Conservation (phyloP, 352 stramenopile genomes). For the Phytophthora brassicae region DNA sequence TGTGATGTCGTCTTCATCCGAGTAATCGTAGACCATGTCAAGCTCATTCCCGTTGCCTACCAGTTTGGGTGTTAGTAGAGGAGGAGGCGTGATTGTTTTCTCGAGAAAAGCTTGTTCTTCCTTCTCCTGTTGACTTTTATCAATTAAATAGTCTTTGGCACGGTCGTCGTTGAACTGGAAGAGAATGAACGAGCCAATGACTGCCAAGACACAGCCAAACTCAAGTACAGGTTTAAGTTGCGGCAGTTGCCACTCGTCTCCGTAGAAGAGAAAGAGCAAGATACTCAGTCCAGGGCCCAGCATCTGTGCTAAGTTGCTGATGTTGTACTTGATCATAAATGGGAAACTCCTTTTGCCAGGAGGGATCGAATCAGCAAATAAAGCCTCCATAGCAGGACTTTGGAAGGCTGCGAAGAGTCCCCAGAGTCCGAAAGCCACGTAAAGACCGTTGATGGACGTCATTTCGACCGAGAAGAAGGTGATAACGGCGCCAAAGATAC, state of each 20-base stretch:
- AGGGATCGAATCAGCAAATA: slow-evolving; percentile 78
- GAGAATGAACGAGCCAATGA: slow-evolving; percentile 40
- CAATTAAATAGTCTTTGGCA: slow-evolving; percentile 40
- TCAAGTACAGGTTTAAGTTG: slow-evolving; percentile 61
- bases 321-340: slow-evolving; percentile 86
- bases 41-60: slow-evolving; percentile 51
- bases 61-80: slow-evolving; percentile 63
- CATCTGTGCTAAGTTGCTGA: slow-evolving; percentile 70
- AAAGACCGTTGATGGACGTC: slow-evolving; percentile 47
- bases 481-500: slow-evolving; percentile 44
- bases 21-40: slow-evolving; percentile 75
- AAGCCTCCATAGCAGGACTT: slow-evolving; percentile 65
- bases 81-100: slow-evolving; percentile 27
- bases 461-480: slow-evolving; percentile 60
- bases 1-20: slow-evolving; percentile 48
- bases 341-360: slow-evolving; percentile 64
- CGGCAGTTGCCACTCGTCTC: slow-evolving; percentile 58
- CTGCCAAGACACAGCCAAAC: slow-evolving; percentile 56
- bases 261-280: slow-evolving; percentile 64
- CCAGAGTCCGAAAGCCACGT: slow-evolving; percentile 70
- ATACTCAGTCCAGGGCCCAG: slow-evolving; percentile 56
- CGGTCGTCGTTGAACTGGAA: slow-evolving; percentile 72
- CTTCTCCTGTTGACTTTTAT: slow-evolving; percentile 28
- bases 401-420: slow-evolving; percentile 71
- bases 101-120: slow-evolving; percentile 24